Base-by-base conservation (phyloP, 208 protist genomes). In the Wallacemonas collosoma region DNA sequence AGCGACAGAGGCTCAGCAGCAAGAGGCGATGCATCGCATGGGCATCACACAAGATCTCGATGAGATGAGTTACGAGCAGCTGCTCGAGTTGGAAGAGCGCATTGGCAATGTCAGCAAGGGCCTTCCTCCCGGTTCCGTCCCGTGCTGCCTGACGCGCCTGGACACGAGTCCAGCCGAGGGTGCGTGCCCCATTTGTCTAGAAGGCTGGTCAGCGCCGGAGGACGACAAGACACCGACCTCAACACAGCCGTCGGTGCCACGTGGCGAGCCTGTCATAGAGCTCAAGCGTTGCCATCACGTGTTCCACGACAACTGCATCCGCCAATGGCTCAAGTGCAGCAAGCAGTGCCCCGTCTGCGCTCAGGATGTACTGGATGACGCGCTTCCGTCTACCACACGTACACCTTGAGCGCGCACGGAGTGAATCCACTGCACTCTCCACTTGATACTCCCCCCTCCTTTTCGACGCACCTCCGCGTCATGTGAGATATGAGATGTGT, bases 31-130 rank as follows among this genome's bases (percentile, higher is more conserved):
- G 81, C 80, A 75, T 45, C 65, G 57, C 2, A 85, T 89, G 87
- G 91, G 82, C 9, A 89, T 88, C 15, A 65, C 11, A 11, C 76
- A 77, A 2, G 89, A 96, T 53, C 73, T 96, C 12, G 92, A 96
- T 60, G 79, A 94, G 39, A 96, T 96, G 92, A 82, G 76, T 8
- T 96, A 96, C 74, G 92, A 96, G 73, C 79, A 96, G 75, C 79
- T 96, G 38, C 79, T 95, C 54, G 89, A 85, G 77, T 73, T 96
- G 35, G 81, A 91, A 73, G 89, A 96, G 66, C 73, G 82, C 17
- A 94, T 95, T 8, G 92, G 92, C 40, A 86, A 73, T 68, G 89
- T 96, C n/a, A 93, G 85, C 78, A 91, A 91, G 51, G 89, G 88
- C 6, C 72, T 94, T 43, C 76, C 68, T 4, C 71, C 68, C 7